These are phyloP conservation scores for Stenogyne calaminthoides DNA, from an alignment of 305 asterid genomes.

Conservation along the genomic window DNA sequence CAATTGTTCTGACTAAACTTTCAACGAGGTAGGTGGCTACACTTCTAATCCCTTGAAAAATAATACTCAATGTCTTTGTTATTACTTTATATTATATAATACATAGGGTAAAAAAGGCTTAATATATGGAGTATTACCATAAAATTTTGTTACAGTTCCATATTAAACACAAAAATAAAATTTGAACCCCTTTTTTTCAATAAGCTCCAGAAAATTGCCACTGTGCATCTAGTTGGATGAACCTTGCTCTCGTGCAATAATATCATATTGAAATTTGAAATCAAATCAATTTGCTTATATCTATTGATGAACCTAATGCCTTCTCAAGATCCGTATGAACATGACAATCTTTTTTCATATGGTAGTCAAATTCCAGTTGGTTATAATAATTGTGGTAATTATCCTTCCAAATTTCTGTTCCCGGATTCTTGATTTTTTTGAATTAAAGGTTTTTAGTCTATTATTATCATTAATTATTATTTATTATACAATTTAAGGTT, in stretches of 20 bases:
- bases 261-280: neutral
- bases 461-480: too few species aligned
- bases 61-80: neutral
- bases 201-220: neutral
- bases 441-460: too few species aligned
- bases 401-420: neutral
- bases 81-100: too few species aligned
- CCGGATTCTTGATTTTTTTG: neutral
- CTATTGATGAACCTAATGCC: neutral
- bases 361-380: neutral
- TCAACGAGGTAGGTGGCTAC: conserved; percentile 8
- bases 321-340: neutral
- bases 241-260: neutral
- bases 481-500: too few species aligned
- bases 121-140: too few species aligned
- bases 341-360: neutral
- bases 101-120: too few species aligned
- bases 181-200: neutral
- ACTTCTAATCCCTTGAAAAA: neutral
- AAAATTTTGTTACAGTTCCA: neutral
- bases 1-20: conserved; percentile 20
- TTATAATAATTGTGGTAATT: neutral
- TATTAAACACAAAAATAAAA: neutral
- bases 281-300: neutral
- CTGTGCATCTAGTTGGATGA: neutral